Conservation (phyloP, 2,329 filamentous ascomycete species). For the Sclerotinia glacialis region DNA sequence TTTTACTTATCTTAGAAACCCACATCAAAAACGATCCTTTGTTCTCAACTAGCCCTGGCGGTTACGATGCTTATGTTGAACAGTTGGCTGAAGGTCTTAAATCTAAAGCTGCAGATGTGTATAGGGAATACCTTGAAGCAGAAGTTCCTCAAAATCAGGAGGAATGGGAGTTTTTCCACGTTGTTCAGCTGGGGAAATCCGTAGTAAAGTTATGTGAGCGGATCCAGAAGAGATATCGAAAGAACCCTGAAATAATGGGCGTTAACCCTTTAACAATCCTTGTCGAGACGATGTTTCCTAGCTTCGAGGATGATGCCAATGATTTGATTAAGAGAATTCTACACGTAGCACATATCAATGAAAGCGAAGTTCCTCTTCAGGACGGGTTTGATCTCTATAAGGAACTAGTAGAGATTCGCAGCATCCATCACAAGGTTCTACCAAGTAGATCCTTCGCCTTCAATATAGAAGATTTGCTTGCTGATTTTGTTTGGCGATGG, state of each 20-base stretch:
- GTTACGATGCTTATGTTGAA: conserved; percentile 67
- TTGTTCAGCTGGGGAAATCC: conserved; percentile 82
- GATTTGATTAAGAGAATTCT: conserved; percentile 83
- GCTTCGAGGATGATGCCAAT: conserved; percentile 84
- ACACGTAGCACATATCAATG: conserved; percentile 64
- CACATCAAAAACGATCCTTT: conserved; percentile 77
- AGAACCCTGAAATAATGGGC: conserved; percentile 83
- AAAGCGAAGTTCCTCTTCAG: conserved; percentile 76
- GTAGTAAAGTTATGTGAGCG: conserved; percentile 83
- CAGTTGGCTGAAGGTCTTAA: conserved; percentile 71
- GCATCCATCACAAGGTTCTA: conserved; percentile 73
- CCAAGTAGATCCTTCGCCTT: conserved; percentile 77
- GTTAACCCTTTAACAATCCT: conserved; percentile 64
- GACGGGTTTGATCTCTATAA: conserved; percentile 94
- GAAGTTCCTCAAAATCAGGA: conserved; percentile 77
- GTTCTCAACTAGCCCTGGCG: conserved; percentile 69
- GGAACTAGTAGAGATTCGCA: conserved; percentile 79
- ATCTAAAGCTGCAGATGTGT: conserved; percentile 73
- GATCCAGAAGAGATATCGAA: conserved; percentile 88
- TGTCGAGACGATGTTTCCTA: conserved; percentile 79
- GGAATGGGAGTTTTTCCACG: conserved; percentile 86
- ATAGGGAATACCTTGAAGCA: conserved; percentile 73
- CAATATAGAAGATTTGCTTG: conserved; percentile 78
- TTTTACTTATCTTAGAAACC: conserved; percentile 74
- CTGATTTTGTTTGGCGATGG: conserved; percentile 96